Evolutionary conservation across 2,329 filamentous ascomycete species (phyloP), one percentile per base, ranked within the genome.

Genomic region (Bipolaris zeicola): DNA sequence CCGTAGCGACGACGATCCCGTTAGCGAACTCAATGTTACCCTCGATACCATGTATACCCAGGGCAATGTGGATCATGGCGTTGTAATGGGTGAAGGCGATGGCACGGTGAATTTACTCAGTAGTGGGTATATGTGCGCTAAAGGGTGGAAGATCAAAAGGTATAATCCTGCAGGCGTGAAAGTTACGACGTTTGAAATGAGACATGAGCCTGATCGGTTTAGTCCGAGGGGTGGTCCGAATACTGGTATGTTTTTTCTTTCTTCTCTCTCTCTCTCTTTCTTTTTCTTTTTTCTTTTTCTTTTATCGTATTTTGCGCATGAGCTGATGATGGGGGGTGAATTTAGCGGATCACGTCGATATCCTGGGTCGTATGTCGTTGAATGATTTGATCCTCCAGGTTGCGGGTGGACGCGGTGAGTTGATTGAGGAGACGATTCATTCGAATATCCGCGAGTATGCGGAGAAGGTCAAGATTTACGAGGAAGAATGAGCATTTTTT

Each of bases 11-110:
- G 79, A 81, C 10, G 86, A 91, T 7, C 78, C 83, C 0, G 68
- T 85, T n/a, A 87, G 86, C 6, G 87, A 84, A 16, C 80, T 92
- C 16, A 92, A 92, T 67, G 77, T 84, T 33, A 83, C 80, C 26
- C 83, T 85, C 49, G 83, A 85, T 63, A 84, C 82, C 1, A 77
- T 76, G 10, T 77, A 80, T 33, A 81, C 77, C 2, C 75, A 76
- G 24, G 76, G 76, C 18, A 75, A 78, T 18, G 76, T 85, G 4
- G 93, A 99, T 72, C 95, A 90, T 63, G 95, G 95, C 22, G 92
- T 99, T n/a, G 83, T 96, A 33, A 89, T 97, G 83, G 94, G 94
- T 36, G 95, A 98, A 75, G 95, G 95, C 3, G 95, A 99, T 67
- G 95, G 95, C 1, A 99, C 95, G 0, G 95, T 99, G 39, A 96